A percentile compares a stretch with the other conserved stretches of the same genome.
phyloP scores from a whole-genome alignment of 345 rosid genomes.

The Ailanthus altissimus region DNA sequence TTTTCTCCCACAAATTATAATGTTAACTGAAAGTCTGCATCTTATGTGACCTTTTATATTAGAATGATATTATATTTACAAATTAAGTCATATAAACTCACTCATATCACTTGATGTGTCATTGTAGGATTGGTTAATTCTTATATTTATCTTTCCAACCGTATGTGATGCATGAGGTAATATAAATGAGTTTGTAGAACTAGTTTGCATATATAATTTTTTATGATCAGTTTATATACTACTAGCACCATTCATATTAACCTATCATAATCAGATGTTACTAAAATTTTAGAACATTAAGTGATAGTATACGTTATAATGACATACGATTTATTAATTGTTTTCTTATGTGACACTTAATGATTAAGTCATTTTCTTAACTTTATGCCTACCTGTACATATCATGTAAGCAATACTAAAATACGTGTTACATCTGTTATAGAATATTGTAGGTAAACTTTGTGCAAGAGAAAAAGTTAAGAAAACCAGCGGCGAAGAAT shows the following conservation, averaged over 20 bases:
- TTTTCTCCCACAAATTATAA: neutral
- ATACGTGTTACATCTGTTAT: neutral
- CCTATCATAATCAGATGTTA: neutral
- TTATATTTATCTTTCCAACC: too few species aligned
- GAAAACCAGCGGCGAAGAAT: neutral
- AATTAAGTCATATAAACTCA: too few species aligned
- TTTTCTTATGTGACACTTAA: neutral
- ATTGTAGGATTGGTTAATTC: too few species aligned
- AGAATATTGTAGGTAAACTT: constrained; percentile 10
- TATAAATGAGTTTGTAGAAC: too few species aligned
- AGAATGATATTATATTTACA: too few species aligned
- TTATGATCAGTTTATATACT: too few species aligned
- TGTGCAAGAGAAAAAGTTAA: neutral
- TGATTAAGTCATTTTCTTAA: neutral
- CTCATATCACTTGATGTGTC: too few species aligned
- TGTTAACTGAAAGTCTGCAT: neutral
- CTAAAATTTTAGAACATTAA: neutral
- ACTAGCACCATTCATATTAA: neutral
- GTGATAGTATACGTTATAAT: neutral
- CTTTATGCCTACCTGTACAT: neutral
- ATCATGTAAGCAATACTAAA: neutral
- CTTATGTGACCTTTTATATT: neutral
- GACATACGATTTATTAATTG: neutral
- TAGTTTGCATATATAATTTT: too few species aligned
- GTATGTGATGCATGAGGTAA: too few species aligned